Evolutionary conservation across 768 basidiomycete genomes (phyloP), one percentile per base, ranked within the genome.

Genomic region (Cystoderma amianthinum): DNA sequence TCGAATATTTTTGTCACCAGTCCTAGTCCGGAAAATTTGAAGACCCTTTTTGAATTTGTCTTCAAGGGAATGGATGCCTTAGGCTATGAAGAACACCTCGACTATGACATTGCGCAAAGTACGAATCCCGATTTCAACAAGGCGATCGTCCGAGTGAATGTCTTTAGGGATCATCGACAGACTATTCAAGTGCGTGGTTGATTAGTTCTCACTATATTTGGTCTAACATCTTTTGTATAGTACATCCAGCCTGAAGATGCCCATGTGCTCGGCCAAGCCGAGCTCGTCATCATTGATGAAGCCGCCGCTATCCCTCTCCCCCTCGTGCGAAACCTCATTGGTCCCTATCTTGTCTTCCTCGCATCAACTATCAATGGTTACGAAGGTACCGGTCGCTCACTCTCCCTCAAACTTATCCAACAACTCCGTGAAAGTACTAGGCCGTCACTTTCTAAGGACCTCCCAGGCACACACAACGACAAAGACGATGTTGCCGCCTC

Each of bases 311-410:
- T 98, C 40, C 96, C 96, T 1, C 78, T 98, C 13, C 93, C 95
- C 2, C 82, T 99, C 24, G 95, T 99, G 13, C 82, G 87, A 42
- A 90, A 91, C 52, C 85, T 99, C 47, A 81, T 99, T 41, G 96
- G 96, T 0, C 85, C 85, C 1, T 98, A 98, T 64, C 86, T 98
- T 24, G 93, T 98, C 38, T 98, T 98, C 71, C 84, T 98, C 73
- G 90, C 96, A 1, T 96, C 93, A n/a, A 99, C 96, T 1, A 93
- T 99, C 65, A 98, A 97, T 58, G 96, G 96, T 30, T 99, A 99
- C 62, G 96, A 98, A 72, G 96, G 96, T 19, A 98, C 96, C 0
- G 96, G 96, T n/a, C 88, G 96, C 19, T 97, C 94, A 1, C 79
- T 99, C 36, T 96, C 93, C 36, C 83, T 99, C 46, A 99, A 99